These are phyloP conservation scores for Oehlia diaphana DNA, from an alignment of 192 early-diverging fungal species.

Conservation along the genomic window DNA sequence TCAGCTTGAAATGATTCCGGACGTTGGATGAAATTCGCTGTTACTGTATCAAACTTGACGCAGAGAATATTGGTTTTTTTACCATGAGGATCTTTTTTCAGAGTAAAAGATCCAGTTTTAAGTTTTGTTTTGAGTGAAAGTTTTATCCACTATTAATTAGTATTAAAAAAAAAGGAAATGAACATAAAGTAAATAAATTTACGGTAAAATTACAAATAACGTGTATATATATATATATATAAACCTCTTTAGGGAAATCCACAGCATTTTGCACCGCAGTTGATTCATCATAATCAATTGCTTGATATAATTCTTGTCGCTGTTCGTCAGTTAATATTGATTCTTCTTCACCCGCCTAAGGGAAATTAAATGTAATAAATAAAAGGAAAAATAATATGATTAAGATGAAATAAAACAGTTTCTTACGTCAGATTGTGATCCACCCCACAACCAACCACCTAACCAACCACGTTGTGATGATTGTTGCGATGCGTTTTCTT, in stretches of 20 bases:
- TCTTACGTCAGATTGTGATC: conserved; percentile 18
- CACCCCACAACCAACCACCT: conserved; percentile 42
- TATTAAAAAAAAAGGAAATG: conserved; percentile 1
- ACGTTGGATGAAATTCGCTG: conserved; percentile 56
- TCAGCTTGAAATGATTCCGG: conserved; percentile 54
- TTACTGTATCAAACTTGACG: conserved; percentile 65
- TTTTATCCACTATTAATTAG: conserved; percentile 52
- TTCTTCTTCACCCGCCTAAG: conserved; percentile 35
- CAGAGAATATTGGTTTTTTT: conserved; percentile 47
- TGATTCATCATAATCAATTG: conserved; percentile 92
- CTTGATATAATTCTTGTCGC: conserved; percentile 86
- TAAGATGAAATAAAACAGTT: not conserved
- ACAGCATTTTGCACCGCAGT: conserved; percentile 53
- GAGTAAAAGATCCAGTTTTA: conserved; percentile 75
- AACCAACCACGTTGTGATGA: conserved; percentile 1
- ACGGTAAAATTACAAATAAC: not conserved
- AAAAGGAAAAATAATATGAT: not conserved
- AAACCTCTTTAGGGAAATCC: conserved; percentile 64
- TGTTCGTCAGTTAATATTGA: conserved; percentile 76
- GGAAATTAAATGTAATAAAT: not conserved
- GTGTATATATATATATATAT: not conserved
- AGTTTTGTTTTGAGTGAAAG: conserved; percentile 65
- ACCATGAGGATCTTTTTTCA: conserved; percentile 61
- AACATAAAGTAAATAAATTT: not conserved
- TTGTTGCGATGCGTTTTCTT: not conserved